A percentile compares a stretch with the other conserved stretches of the same genome.
These are phyloP conservation scores for Pisolithus marmoratus DNA, from an alignment of 768 basidiomycete genomes.

Conservation along the genomic window DNA sequence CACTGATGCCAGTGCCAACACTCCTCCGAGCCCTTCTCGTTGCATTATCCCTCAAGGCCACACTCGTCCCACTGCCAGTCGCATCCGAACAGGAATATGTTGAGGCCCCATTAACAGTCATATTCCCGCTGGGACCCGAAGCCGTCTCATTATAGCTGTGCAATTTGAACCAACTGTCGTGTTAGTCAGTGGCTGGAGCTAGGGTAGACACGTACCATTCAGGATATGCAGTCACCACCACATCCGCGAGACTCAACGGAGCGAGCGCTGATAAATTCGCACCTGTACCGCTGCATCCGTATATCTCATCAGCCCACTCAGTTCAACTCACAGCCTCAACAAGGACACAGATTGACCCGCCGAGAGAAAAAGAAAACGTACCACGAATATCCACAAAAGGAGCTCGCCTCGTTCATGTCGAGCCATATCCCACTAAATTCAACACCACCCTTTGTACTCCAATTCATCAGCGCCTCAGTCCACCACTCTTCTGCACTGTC, in stretches of 20 bases:
- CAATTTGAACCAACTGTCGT: neutral
- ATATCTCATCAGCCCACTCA: neutral
- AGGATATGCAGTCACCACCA: slow-evolving; percentile 52
- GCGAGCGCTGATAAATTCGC: slow-evolving; percentile 52
- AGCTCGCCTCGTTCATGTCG: slow-evolving; percentile 65
- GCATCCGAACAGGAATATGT: slow-evolving; percentile 40
- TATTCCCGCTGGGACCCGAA: slow-evolving; percentile 68
- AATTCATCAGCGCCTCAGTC: slow-evolving; percentile 54
- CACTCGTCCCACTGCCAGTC: slow-evolving; percentile 45
- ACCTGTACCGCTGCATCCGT: slow-evolving; percentile 37
- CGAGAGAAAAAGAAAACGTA: slow-evolving; percentile 10
- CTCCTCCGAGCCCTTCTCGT: slow-evolving; percentile 14
- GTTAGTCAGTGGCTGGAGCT: neutral
- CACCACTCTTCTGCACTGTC: slow-evolving; percentile 50
- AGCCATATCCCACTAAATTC: slow-evolving; percentile 65
- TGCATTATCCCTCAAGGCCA: slow-evolving; percentile 39
- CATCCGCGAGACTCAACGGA: slow-evolving; percentile 48
- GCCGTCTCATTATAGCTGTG: slow-evolving; percentile 54
- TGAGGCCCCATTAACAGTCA: slow-evolving; percentile 60
- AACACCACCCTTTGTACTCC: slow-evolving; percentile 42
- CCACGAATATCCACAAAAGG: slow-evolving; percentile 61
- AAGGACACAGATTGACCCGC: no score
- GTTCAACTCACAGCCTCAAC: neutral
- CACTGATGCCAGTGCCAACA: slow-evolving; percentile 43
- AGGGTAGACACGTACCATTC: slow-evolving; percentile 47